A percentile compares a stretch with the other conserved stretches of the same genome.
phyloP scores from a whole-genome alignment of 805 yeast genomes.

The Saccharomycopsis olivae region DNA sequence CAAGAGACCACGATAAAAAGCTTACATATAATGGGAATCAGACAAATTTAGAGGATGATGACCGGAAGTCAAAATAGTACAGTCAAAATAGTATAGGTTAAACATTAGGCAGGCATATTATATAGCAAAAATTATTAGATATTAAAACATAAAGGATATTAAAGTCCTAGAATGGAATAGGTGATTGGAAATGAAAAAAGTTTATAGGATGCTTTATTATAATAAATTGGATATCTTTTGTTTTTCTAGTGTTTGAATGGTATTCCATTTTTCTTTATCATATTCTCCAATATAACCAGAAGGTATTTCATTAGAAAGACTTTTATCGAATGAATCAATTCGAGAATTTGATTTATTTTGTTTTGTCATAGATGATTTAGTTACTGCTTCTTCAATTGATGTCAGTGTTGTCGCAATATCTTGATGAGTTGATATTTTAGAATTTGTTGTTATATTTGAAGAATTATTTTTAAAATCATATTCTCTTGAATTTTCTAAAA shows the following conservation, averaged over 20 bases:
- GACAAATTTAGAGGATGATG: constrained; percentile 41
- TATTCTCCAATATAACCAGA: constrained; percentile 15
- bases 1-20: constrained; percentile 28
- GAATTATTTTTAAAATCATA: constrained; percentile 6
- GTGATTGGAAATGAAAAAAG: too few species aligned
- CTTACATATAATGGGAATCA: constrained; percentile 50
- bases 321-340: constrained; percentile 5
- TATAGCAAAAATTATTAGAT: too few species aligned
- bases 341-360: too few species aligned
- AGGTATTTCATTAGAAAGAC: constrained; percentile 3
- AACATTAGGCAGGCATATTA: too few species aligned
- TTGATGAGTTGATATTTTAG: neutral
- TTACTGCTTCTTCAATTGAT: too few species aligned
- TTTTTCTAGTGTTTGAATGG: too few species aligned
- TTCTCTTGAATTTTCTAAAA: constrained; percentile 4
- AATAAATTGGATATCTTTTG: too few species aligned
- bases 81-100: neutral
- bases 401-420: neutral
- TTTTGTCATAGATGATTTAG: too few species aligned
- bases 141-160: too few species aligned
- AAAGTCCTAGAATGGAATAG: too few species aligned
- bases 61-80: constrained; percentile 19
- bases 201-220: too few species aligned
- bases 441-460: neutral
- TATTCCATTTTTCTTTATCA: constrained; percentile 15